Base-by-base conservation (phyloP, 371 early-diverging fungal species). In the Batrachochytrium dendrobatidis region DNA sequence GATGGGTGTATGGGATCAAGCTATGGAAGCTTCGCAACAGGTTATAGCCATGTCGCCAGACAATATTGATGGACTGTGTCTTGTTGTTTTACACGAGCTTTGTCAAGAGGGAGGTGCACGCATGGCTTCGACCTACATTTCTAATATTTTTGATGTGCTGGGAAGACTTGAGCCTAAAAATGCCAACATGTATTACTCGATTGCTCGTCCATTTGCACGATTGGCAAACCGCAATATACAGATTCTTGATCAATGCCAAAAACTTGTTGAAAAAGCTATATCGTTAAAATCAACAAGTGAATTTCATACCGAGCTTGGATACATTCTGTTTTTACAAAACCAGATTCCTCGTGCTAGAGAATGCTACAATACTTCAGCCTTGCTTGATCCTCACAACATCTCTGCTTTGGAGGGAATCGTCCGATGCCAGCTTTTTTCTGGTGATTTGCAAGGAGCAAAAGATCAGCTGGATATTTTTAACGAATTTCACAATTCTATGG, bases 381-480 rank as follows among this genome's bases (percentile, higher is more conserved):
- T 59, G 20, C 54, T 69, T 10, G 72, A 75, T 52, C 59, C 77
- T 0, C 72, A 74, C 33, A 68, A 72, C 53, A 32, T 64, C 18
- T 28, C 56, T 3, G 72, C 77, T 0, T 56, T 74, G 3, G 65
- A 72, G 54, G 77, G 77, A 4, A 34, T 69, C 26, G 71, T 74
- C 34, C 61, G 66, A n/a, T 77, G 74, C 52, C 67, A 64, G 46
- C 50, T 77, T 25, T 67, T 55, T 39, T 57, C 44, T 3, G 67
- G 69, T 24, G 63, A 71, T 5, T 70, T 61, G 35, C 65, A 64
- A 0, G 62, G 55, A 12, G 77, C 77, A 10, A 69, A 71, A 55
- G 77, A 77, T 55, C 77, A 77, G 60, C 57, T 77, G 17, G 72
- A 77, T 45, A 61, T 74, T 44, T 70, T 71, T 50, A 58, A 69